phyloP scores from a whole-genome alignment of 148 eudicot species.

The Spergularia marina region DNA sequence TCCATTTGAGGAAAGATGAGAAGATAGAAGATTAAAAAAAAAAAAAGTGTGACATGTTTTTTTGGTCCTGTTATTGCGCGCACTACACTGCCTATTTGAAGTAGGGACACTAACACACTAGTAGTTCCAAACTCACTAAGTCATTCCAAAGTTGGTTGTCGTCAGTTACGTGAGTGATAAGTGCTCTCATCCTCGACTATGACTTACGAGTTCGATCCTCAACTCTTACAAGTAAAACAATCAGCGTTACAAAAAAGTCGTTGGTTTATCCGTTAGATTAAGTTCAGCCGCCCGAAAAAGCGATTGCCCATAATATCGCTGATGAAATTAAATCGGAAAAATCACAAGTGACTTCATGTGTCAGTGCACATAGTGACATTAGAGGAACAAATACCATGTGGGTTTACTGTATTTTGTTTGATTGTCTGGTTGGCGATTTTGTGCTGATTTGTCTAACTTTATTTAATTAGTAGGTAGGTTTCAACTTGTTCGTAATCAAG shows the following conservation, averaged over 20 bases:
- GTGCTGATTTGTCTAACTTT: constrained; percentile 7
- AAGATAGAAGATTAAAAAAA: neutral
- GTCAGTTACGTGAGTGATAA: too few species aligned
- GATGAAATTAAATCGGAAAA: too few species aligned
- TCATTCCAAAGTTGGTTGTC: too few species aligned
- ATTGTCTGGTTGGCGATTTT: neutral
- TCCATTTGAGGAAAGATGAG: constrained; percentile 15
- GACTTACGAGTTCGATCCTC: too few species aligned
- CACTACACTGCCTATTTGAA: neutral
- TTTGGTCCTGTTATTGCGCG: constrained; percentile 11
- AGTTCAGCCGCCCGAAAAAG: too few species aligned
- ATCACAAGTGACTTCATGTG: neutral
- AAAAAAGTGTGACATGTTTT: neutral
- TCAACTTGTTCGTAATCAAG: too few species aligned
- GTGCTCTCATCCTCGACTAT: too few species aligned
- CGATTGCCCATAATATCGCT: too few species aligned
- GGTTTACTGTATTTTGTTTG: constrained; percentile 14
- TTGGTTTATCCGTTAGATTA: too few species aligned
- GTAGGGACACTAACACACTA: neutral
- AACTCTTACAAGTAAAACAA: too few species aligned
- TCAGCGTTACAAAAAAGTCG: neutral
- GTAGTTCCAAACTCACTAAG: too few species aligned
- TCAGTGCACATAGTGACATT: neutral
- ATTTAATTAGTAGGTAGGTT: neutral
- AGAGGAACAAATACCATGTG: constrained; percentile 12